phyloP scores from a whole-genome alignment of 2,329 filamentous ascomycete genomes.

The Trichoderma aggressivum region DNA sequence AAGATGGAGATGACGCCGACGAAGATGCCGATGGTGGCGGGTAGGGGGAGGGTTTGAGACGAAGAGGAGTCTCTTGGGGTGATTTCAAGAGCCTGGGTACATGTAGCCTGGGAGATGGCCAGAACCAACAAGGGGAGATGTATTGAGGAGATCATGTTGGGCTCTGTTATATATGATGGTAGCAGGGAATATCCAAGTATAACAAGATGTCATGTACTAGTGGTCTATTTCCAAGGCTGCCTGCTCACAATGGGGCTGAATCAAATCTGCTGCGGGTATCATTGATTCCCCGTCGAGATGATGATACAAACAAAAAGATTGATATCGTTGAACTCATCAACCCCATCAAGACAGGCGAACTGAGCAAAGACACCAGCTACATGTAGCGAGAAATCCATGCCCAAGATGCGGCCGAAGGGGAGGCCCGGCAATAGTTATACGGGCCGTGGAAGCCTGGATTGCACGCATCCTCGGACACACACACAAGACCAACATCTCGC shows the following conservation, averaged over 20 bases:
- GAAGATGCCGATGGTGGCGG: slow-evolving; percentile 53
- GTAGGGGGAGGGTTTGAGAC: slow-evolving; percentile 39
- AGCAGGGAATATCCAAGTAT: not conserved
- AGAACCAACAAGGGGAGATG: slow-evolving; percentile 22
- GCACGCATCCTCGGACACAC: not conserved
- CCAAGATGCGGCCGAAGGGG: not conserved
- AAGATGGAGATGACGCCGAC: slow-evolving; percentile 45
- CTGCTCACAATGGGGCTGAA: not conserved
- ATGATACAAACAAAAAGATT: not conserved
- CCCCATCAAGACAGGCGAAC: not conserved
- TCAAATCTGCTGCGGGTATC: not conserved
- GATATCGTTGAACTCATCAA: not conserved
- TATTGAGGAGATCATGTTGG: slow-evolving; percentile 8
- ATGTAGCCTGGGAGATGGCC: slow-evolving; percentile 18
- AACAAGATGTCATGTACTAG: not conserved
- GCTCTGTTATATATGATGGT: not conserved
- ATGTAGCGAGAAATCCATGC: not conserved
- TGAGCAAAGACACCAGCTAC: not conserved
- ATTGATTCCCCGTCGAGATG: not conserved
- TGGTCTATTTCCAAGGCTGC: not conserved
- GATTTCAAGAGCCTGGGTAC: slow-evolving; percentile 22
- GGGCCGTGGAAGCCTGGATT: not conserved
- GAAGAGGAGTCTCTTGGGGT: slow-evolving; percentile 25
- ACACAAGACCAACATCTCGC: not conserved
- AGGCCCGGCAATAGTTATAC: slow-evolving; percentile 14